Evolutionary conservation across 805 yeast genomes (phyloP).

Genomic region (Middelhovenomyces tepae): DNA sequence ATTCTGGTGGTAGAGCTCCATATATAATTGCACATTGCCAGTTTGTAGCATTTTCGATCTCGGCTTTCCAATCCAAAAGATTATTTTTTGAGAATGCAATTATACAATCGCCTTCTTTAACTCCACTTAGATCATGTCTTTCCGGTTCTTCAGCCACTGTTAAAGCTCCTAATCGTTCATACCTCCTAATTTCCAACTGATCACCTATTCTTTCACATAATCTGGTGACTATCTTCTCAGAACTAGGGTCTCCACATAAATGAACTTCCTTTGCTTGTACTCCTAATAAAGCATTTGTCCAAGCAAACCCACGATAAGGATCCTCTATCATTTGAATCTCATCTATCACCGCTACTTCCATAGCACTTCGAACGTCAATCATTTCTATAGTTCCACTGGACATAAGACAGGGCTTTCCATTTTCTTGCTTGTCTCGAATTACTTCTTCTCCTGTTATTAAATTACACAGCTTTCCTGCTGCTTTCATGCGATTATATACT

Average conservation of each 20-base stretch:
- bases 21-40: slow-evolving; percentile 80
- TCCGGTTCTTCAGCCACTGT: no score
- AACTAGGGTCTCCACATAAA: slow-evolving; percentile 86
- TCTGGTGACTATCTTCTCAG: slow-evolving; percentile 56
- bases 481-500: slow-evolving; percentile 71
- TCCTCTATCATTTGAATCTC: slow-evolving; percentile 95
- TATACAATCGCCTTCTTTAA: slow-evolving; percentile 76
- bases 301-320: slow-evolving; percentile 74
- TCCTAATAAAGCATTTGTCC: slow-evolving; percentile 89
- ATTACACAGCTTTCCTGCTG: slow-evolving; percentile 63
- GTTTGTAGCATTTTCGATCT: slow-evolving; percentile 55
- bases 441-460: slow-evolving; percentile 95
- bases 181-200: slow-evolving; percentile 56
- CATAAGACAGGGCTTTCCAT: slow-evolving; percentile 63
- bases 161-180: slow-evolving; percentile 68
- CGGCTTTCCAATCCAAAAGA: slow-evolving; percentile 59
- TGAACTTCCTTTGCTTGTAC: slow-evolving; percentile 80
- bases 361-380: slow-evolving; percentile 58
- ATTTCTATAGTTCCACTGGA: slow-evolving; percentile 91
- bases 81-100: slow-evolving; percentile 74
- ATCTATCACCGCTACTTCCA: slow-evolving; percentile 87
- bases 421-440: slow-evolving; percentile 53
- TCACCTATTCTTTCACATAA: slow-evolving; percentile 72
- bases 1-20: slow-evolving; percentile 95
- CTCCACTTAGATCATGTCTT: slow-evolving; percentile 23